These are phyloP conservation scores for Suillus alpinus DNA, from an alignment of 768 basidiomycete species.

Conservation along the genomic window DNA sequence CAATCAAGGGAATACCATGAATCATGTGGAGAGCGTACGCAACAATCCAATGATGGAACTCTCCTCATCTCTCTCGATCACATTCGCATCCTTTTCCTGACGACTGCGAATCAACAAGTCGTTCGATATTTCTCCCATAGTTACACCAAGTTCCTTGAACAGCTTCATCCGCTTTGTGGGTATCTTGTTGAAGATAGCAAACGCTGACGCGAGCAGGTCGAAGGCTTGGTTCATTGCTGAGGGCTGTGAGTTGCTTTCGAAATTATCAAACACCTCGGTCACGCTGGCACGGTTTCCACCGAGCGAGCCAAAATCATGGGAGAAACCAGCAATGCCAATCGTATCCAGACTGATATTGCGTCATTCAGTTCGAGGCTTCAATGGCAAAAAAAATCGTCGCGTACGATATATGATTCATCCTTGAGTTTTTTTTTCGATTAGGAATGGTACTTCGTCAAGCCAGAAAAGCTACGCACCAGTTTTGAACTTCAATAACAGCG, in stretches of 20 bases:
- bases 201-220: neutral
- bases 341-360: conserved; percentile 45
- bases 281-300: conserved; percentile 45
- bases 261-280: conserved; percentile 38
- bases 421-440: conserved; percentile 2
- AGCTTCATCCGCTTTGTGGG: neutral
- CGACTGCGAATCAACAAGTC: no score
- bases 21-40: no score
- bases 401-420: conserved; percentile 46
- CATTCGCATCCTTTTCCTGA: no score
- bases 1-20: neutral
- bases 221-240: conserved; percentile 26
- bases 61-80: neutral
- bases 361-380: neutral
- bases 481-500: conserved; percentile 42
- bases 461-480: no score
- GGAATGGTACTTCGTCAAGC: neutral
- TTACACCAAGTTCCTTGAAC: neutral
- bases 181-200: neutral
- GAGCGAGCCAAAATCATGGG: conserved; percentile 53
- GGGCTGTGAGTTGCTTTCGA: conserved; percentile 17
- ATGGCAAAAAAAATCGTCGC: conserved; percentile 4
- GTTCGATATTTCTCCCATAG: neutral
- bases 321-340: conserved; percentile 58
- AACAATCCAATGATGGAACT: neutral